phyloP scores from a whole-genome alignment of 2,329 filamentous ascomycete genomes.

The Huntiella decipiens region DNA sequence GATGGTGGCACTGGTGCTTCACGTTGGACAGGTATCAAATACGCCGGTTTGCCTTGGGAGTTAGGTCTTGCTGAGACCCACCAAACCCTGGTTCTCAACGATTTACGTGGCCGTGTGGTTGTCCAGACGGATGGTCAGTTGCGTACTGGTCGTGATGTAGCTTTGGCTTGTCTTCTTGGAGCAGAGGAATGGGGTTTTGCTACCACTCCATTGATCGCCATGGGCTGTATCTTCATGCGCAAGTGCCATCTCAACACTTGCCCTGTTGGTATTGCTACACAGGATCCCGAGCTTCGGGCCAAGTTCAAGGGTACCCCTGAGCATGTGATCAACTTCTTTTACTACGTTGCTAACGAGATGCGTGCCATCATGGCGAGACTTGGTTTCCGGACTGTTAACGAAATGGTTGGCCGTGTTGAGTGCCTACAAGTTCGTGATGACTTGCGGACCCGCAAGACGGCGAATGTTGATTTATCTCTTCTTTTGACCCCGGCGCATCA shows the following conservation, averaged over 20 bases:
- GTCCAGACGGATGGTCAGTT: conserved; percentile 94
- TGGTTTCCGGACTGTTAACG: conserved; percentile 86
- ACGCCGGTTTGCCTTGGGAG: conserved; percentile 92
- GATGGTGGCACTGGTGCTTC: conserved; percentile 94
- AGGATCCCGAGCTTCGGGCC: conserved; percentile 82
- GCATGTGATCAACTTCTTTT: conserved; percentile 98
- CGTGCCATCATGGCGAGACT: conserved; percentile 93
- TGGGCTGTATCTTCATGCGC: conserved; percentile 92
- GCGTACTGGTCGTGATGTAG: conserved; percentile 79
- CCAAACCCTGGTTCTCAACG: conserved; percentile 88
- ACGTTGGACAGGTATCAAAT: conserved; percentile 97
- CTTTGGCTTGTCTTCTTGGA: conserved; percentile 83
- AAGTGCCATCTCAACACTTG: conserved; percentile 61
- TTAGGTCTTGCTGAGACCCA: conserved; percentile 91
- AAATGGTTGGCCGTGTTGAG: conserved; percentile 92
- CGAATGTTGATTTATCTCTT: conserved; percentile 81
- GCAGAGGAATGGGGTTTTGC: conserved; percentile 98
- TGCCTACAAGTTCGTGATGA: conserved; percentile 74
- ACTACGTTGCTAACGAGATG: conserved; percentile 90
- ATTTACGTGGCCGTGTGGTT: conserved; percentile 83
- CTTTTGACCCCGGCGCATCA: conserved; percentile 93
- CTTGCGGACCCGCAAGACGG: conserved; percentile 69
- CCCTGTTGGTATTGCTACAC: conserved; percentile 86
- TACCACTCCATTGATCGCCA: conserved; percentile 82
- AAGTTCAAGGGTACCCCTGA: conserved; percentile 89